phyloP scores from a whole-genome alignment of 257 asterid species.

The Agastache rugosa region DNA sequence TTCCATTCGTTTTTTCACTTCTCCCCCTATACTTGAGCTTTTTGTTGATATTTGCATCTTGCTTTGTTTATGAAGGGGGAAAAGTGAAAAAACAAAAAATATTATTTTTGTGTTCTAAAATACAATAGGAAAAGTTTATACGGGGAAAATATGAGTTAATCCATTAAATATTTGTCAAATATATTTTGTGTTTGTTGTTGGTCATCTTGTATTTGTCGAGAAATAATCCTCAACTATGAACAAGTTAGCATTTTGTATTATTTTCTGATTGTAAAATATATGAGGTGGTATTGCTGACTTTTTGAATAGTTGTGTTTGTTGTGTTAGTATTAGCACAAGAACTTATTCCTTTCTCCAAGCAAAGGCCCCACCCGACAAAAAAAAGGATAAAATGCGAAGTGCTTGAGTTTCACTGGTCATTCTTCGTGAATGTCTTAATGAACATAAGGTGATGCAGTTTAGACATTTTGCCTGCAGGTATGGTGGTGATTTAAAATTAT shows the following conservation, averaged over 20 bases:
- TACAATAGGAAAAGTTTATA: background rate
- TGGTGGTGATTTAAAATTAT: conserved; percentile 19
- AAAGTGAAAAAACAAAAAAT: background rate
- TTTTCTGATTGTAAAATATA: conserved; percentile 23
- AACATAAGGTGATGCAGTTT: conserved; percentile 24
- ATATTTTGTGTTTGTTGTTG: conserved; percentile 23
- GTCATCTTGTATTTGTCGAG: conserved; percentile 18
- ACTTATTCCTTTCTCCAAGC: conserved; percentile 15
- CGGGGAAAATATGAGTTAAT: background rate
- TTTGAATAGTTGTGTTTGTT: conserved; percentile 8
- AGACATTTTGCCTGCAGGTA: conserved; percentile 29
- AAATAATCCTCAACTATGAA: background rate
- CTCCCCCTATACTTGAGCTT: background rate
- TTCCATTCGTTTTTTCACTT: background rate
- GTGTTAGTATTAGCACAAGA: conserved; percentile 16
- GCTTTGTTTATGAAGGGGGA: background rate
- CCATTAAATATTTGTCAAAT: conserved; percentile 14
- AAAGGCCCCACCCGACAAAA: background rate
- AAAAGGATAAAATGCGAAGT: background rate
- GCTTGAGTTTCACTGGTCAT: conserved; percentile 26
- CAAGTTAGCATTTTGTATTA: conserved; percentile 10
- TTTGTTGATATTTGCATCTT: background rate
- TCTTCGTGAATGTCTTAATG: conserved; percentile 2
- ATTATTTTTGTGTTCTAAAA: background rate
- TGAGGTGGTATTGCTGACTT: conserved; percentile 10